Base-by-base conservation (phyloP, 306 rosid genomes). In the Trifolium subterraneum region DNA sequence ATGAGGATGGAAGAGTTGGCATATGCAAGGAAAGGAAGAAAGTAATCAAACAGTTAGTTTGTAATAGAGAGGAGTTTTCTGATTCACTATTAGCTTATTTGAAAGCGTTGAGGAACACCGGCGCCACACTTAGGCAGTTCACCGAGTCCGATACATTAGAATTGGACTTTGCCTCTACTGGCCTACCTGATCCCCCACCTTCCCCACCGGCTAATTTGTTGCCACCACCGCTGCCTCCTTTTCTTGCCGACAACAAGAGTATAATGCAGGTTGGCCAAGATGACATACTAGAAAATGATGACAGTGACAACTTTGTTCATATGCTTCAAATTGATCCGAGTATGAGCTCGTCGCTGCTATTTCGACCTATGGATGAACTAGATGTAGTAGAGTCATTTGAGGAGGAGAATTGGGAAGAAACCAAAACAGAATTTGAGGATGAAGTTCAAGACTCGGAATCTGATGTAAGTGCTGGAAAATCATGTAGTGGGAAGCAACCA, bases 71-170 rank as follows among this genome's bases (percentile, higher is more conserved):
- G 70, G 88, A 86, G 54, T 92, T 92, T 85, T 92, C 90, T 33
- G 98, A 88, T 81, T 80, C 99, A 22, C 83, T 83, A 6, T 66
- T 90, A 64, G 93, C 79, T 62, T 94, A 94, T 79, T 82, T 94
- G 73, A 88, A 27, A 81, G 86, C 93, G 18, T 70, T 94, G 82
- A 94, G 80, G 80, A 88, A 90, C 71, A 88, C 90, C 8, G 99
- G 99, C 36, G 85, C 79, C 2, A 87, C 99, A 19, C 98, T 94
- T 50, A 73, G 95, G 74, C 99, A 94, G 65, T 88, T 94, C 78
- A 90, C 96, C 0, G 99, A 94, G 38, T 88, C 98, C 0, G 99
- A 90, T 54, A 75, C 82, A 4, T 78, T 94, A 68, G 98, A 94
- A 69, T 79, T 87, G 13, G 99, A 94, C 64, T 83, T 59, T 76